Evolutionary conservation across 2,329 filamentous ascomycete species (phyloP).

Genomic region (Arthrobotrys pseudoclavata): DNA sequence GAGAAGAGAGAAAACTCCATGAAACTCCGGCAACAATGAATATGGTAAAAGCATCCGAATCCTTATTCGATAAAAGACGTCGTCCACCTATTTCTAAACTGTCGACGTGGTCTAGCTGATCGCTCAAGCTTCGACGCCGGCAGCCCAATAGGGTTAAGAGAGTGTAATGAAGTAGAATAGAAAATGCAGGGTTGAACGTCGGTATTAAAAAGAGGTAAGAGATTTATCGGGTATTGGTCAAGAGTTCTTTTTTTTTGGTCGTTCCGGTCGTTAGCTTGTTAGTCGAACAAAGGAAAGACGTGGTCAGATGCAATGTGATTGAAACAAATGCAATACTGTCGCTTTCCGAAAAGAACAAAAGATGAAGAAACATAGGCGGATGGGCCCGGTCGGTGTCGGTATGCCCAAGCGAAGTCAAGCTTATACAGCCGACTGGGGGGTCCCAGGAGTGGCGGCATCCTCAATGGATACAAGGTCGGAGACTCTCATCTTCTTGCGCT

Average conservation of each 20-base stretch:
- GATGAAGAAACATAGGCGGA: conserved; percentile 15
- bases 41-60: conserved; percentile 59
- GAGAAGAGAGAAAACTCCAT: conserved; percentile 35
- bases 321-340: conserved; percentile 48
- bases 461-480: conserved; percentile 62
- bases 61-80: conserved; percentile 52
- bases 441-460: conserved; percentile 56
- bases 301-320: conserved; percentile 40
- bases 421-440: conserved; percentile 58
- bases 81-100: conserved; percentile 25
- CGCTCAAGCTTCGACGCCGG: conserved; percentile 13
- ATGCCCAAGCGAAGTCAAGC: conserved; percentile 47
- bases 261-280: conserved; percentile 58
- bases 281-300: conserved; percentile 57
- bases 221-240: conserved; percentile 54
- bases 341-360: conserved; percentile 50
- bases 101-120: conserved; percentile 20
- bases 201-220: conserved; percentile 60
- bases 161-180: conserved; percentile 38
- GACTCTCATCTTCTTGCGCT: conserved; percentile 63
- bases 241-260: conserved; percentile 57
- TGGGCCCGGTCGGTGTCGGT: conserved; percentile 17
- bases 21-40: conserved; percentile 59
- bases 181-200: conserved; percentile 43
- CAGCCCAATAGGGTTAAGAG: conserved; percentile 21